phyloP scores from a whole-genome alignment of 352 stramenopile genomes.

The Phytopythium oedochilum region DNA sequence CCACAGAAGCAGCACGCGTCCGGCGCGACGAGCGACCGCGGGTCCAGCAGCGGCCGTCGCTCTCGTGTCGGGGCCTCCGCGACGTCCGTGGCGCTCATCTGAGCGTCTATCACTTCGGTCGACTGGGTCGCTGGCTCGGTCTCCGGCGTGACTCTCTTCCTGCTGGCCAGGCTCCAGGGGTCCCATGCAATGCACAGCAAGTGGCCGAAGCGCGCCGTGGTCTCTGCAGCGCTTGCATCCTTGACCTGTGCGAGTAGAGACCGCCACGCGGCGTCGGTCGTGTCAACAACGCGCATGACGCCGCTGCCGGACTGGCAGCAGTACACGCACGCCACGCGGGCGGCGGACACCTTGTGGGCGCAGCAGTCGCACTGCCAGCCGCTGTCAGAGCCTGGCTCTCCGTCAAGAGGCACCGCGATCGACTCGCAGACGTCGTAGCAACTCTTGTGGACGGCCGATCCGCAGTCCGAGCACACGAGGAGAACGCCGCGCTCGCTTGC shows the following conservation, averaged over 20 bases:
- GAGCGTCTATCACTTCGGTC: not conserved
- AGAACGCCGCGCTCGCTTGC: constrained; percentile 7
- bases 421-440: constrained; percentile 25
- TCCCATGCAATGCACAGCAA: constrained; percentile 49
- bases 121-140: constrained; percentile 1
- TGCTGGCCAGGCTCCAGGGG: constrained; percentile 20
- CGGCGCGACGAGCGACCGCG: constrained; percentile 3
- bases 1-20: constrained; percentile 50
- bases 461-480: constrained; percentile 25
- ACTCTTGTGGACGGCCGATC: constrained; percentile 22
- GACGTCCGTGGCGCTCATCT: not conserved
- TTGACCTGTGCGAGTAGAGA: constrained; percentile 5
- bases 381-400: not conserved
- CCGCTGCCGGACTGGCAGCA: constrained; percentile 24
- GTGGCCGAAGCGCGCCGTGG: constrained; percentile 24
- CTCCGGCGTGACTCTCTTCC: not conserved
- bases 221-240: not conserved
- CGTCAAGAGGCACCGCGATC: not conserved
- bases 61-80: not conserved
- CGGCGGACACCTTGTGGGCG: constrained; percentile 11
- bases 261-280: constrained; percentile 15
- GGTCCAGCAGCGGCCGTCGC: not conserved
- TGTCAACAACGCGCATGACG: constrained; percentile 29
- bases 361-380: constrained; percentile 47
- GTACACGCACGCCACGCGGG: constrained; percentile 25